A percentile compares a stretch with the other conserved stretches of the same genome.
These are phyloP conservation scores for Aphanomyces stellatus DNA, from an alignment of 352 stramenopile species.

Conservation along the genomic window DNA sequence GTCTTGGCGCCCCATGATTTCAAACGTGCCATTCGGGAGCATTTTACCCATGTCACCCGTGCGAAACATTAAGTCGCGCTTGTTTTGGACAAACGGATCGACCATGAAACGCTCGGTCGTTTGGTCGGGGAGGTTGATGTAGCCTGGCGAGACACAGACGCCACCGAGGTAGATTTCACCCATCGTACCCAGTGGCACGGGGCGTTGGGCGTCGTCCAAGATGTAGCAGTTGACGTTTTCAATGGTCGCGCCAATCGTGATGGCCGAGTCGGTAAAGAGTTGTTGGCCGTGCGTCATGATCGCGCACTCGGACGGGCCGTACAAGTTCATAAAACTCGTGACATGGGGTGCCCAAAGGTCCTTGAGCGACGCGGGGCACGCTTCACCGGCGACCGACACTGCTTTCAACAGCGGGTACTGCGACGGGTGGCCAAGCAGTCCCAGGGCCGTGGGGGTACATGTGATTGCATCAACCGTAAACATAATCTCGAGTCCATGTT, in stretches of 20 bases:
- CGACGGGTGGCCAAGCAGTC: not conserved
- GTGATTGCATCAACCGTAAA: not conserved
- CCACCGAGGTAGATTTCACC: not conserved
- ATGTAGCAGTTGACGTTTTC: not conserved
- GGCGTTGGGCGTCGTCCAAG: not conserved
- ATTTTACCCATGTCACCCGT: slow-evolving; percentile 88
- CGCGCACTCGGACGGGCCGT: too few species aligned
- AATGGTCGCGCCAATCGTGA: too few species aligned
- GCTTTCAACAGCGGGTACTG: not conserved
- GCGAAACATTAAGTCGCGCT: slow-evolving; percentile 83
- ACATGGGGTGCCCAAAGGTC: too few species aligned
- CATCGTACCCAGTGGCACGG: not conserved
- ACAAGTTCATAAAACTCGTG: too few species aligned
- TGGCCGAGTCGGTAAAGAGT: too few species aligned
- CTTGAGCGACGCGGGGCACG: too few species aligned
- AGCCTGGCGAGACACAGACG: not conserved
- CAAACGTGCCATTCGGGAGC: slow-evolving; percentile 84
- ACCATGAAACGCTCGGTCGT: slow-evolving; percentile 26
- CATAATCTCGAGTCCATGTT: not conserved
- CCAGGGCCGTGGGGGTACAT: not conserved
- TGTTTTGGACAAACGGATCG: slow-evolving; percentile 40
- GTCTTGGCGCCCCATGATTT: slow-evolving; percentile 65
- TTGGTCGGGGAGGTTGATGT: not conserved
- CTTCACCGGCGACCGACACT: not conserved
- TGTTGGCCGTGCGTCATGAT: too few species aligned